Conservation (phyloP, 2,329 filamentous ascomycete species). For the Cladophialophora psammophila region DNA sequence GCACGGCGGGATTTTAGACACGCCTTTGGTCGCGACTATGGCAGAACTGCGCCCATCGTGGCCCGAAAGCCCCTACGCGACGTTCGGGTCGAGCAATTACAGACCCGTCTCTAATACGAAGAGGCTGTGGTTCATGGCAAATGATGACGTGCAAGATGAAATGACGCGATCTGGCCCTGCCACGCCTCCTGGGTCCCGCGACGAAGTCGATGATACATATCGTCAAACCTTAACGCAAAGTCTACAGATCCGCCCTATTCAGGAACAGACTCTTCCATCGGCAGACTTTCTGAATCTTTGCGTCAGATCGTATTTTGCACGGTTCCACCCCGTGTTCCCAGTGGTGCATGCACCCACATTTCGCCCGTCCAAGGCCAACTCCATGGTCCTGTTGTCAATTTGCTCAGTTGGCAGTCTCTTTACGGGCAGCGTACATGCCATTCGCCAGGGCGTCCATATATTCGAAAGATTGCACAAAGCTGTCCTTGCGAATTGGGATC, state of each 20-base stretch:
- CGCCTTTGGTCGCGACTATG: constrained; percentile 33
- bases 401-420: constrained; percentile 50
- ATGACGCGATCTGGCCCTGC: constrained; percentile 30
- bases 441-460: constrained; percentile 42
- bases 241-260: constrained; percentile 32
- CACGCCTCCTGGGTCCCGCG: constrained; percentile 32
- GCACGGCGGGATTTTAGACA: constrained; percentile 32
- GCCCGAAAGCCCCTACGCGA: constrained; percentile 29
- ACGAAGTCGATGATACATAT: constrained; percentile 37
- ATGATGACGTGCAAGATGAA: constrained; percentile 26
- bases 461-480: constrained; percentile 46
- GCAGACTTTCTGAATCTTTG: constrained; percentile 38
- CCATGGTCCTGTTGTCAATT: constrained; percentile 47
- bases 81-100: constrained; percentile 17
- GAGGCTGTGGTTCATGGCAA: constrained; percentile 33
- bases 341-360: constrained; percentile 39
- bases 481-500: constrained; percentile 44
- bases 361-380: constrained; percentile 38
- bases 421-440: constrained; percentile 44
- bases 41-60: constrained; percentile 33
- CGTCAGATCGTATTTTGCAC: constrained; percentile 36
- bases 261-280: constrained; percentile 35
- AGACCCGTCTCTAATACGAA: constrained; percentile 28
- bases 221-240: constrained; percentile 36
- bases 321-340: constrained; percentile 37